These are phyloP conservation scores for Nitzschia sp. DNA, from an alignment of 108 stramenopile genomes.

Conservation along the genomic window DNA sequence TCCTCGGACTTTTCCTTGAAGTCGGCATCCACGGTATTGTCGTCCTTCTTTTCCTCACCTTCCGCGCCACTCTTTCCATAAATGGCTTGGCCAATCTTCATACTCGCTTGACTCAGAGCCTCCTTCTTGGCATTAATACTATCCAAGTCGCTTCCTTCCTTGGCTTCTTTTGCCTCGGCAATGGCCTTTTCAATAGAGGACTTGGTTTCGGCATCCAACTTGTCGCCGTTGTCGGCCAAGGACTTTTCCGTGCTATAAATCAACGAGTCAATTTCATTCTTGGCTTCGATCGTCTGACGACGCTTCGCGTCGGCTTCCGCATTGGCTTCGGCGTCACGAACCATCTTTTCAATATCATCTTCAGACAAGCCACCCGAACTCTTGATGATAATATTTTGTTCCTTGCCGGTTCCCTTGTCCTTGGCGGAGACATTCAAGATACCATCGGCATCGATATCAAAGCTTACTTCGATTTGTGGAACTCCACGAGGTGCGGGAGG, in stretches of 20 bases:
- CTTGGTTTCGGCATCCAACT: conserved; percentile 94
- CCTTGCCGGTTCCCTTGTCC: conserved; percentile 99
- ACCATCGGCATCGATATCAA: conserved; percentile 99
- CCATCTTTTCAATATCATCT: conserved; percentile 98
- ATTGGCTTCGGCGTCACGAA: conserved; percentile 98
- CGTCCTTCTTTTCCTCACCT: conserved; percentile 75
- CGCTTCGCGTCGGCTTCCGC: conserved; percentile 93
- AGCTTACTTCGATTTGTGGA: conserved; percentile 99
- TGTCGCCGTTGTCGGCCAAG: conserved; percentile 90
- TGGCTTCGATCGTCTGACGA: conserved; percentile 93
- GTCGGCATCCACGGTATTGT: conserved; percentile 94
- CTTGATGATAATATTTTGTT: conserved; percentile 98
- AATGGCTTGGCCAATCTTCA: conserved; percentile 99
- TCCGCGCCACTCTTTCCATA: conserved; percentile 64
- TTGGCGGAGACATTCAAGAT: conserved; percentile 97
- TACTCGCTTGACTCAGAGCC: conserved; percentile 87
- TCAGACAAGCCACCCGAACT: conserved; percentile 95
- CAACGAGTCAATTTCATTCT: conserved; percentile 96
- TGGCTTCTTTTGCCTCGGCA: conserved; percentile 81
- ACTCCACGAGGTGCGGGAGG: conserved; percentile 99
- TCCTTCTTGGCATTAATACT: conserved; percentile 90
- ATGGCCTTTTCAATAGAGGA: conserved; percentile 91
- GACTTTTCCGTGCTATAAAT: conserved; percentile 90
- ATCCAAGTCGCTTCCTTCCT: conserved; percentile 90
- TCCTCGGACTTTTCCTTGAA: conserved; percentile 90